Evolutionary conservation across 164 flowering plant species (phyloP).

Genomic region (Tetrastigma voinierianum): DNA sequence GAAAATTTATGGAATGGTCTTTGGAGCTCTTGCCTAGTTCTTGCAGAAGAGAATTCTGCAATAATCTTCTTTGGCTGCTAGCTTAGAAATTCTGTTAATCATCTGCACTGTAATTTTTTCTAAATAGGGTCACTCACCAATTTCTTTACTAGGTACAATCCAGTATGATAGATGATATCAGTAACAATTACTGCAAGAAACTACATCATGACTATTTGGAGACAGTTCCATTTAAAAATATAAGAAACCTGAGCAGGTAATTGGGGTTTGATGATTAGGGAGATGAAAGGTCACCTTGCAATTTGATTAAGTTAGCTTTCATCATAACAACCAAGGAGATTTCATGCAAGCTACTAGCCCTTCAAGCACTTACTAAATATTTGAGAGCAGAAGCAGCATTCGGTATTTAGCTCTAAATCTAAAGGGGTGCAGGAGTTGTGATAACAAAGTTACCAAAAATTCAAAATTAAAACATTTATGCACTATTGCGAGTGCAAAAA

Average conservation of each 20-base stretch:
- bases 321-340: neutral
- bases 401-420: neutral
- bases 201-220: neutral
- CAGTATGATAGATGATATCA: neutral
- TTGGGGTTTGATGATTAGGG: neutral
- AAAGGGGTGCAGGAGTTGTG: neutral
- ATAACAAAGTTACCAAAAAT: too few species aligned
- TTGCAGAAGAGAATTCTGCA: neutral
- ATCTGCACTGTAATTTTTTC: neutral
- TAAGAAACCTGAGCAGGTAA: neutral
- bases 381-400: neutral
- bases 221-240: neutral
- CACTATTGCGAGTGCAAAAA: too few species aligned
- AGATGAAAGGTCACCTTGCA: neutral
- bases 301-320: neutral
- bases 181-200: neutral
- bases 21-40: neutral
- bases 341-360: neutral
- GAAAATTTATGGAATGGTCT: neutral
- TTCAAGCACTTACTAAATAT: neutral
- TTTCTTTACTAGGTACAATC: neutral
- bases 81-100: neutral
- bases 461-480: too few species aligned
- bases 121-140: neutral
- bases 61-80: conserved; percentile 1